Conservation (phyloP, 306 rosid genomes). For the Gynostemma pentaphyllum region DNA sequence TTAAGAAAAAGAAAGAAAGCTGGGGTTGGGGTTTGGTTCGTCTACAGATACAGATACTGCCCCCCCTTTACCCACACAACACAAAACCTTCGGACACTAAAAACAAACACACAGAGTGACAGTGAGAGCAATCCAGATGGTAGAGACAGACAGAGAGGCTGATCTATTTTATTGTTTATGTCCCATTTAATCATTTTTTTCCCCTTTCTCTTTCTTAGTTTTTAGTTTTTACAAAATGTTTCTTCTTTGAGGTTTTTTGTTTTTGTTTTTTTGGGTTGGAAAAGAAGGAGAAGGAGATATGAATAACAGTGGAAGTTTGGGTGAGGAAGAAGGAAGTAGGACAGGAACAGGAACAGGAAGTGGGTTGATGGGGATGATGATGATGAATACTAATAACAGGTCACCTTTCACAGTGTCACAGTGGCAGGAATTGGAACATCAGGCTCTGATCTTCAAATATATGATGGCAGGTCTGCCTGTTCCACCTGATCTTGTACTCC, state of each 20-base stretch:
- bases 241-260: slow-evolving; percentile 19
- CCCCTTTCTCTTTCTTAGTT: slow-evolving; percentile 16
- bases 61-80: slow-evolving; percentile 26
- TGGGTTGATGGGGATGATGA: slow-evolving; percentile 38
- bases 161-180: no score
- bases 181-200: slow-evolving; percentile 16
- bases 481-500: slow-evolving; percentile 74
- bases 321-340: slow-evolving; percentile 11
- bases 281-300: slow-evolving; percentile 12
- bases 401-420: slow-evolving; percentile 73
- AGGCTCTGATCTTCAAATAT: slow-evolving; percentile 80
- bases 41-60: slow-evolving; percentile 18
- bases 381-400: no score
- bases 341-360: slow-evolving; percentile 8
- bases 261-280: background rate
- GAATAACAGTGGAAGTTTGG: slow-evolving; percentile 17
- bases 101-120: slow-evolving; percentile 15
- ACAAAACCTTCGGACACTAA: slow-evolving; percentile 14
- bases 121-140: slow-evolving; percentile 19
- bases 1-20: slow-evolving; percentile 13
- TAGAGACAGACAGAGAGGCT: slow-evolving; percentile 13
- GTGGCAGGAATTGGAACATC: slow-evolving; percentile 90
- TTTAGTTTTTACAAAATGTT: no score
- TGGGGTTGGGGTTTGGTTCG: slow-evolving; percentile 16
- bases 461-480: slow-evolving; percentile 68